These are phyloP conservation scores for Penicillium digitatum DNA, from an alignment of 2,329 filamentous ascomycete species.

Conservation along the genomic window DNA sequence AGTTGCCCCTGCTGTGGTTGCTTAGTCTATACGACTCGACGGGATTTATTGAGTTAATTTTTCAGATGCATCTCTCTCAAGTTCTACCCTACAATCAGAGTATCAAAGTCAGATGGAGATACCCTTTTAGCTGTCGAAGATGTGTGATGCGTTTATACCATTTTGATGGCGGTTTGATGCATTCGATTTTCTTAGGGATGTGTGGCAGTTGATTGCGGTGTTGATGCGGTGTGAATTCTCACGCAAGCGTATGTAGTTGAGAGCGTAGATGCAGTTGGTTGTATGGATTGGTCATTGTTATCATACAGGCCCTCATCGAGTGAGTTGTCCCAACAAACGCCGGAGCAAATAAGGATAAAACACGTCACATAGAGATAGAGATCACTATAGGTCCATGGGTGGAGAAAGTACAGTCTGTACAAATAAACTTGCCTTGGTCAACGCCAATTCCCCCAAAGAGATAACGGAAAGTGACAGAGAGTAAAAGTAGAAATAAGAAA, in stretches of 20 bases:
- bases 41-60: not conserved
- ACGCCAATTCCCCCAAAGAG: conserved; percentile 1
- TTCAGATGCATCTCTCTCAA: not conserved
- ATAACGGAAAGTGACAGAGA: no score
- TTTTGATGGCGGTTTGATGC: not conserved
- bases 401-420: not conserved
- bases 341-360: not conserved
- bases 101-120: not conserved
- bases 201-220: not conserved
- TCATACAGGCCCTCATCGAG: not conserved
- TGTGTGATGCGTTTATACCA: conserved; percentile 14
- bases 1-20: not conserved
- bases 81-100: not conserved
- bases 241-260: not conserved
- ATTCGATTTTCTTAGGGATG: not conserved
- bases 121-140: conserved; percentile 35
- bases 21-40: not conserved
- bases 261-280: no score
- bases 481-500: no score
- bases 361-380: not conserved
- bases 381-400: not conserved
- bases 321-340: not conserved
- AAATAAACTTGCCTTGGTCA: not conserved
- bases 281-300: not conserved
- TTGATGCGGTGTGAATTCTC: not conserved